Evolutionary conservation across 2,329 filamentous ascomycete species (phyloP).

Genomic region (Fusarium sp.): DNA sequence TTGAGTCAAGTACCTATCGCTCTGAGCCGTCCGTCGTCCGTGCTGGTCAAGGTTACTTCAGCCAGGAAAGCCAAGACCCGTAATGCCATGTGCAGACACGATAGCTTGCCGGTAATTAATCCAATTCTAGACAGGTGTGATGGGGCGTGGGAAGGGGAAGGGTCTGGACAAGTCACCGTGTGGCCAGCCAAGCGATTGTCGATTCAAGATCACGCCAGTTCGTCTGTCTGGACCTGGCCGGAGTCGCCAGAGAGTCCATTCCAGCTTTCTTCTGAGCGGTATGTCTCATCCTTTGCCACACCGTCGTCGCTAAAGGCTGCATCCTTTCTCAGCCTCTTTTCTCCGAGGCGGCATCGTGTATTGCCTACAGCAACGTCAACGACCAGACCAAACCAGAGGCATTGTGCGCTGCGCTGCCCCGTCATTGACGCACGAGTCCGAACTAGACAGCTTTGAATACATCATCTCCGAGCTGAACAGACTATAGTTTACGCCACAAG

Average conservation of each 20-base stretch:
- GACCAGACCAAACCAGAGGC: not conserved
- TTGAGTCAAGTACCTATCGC: not conserved
- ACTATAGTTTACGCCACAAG: slow-evolving; percentile 7
- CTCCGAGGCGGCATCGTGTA: not conserved
- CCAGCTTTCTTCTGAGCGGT: slow-evolving; percentile 13
- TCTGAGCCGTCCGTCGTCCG: not conserved
- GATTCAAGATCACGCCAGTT: slow-evolving; percentile 28
- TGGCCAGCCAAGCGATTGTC: slow-evolving; percentile 10
- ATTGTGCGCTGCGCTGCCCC: not conserved
- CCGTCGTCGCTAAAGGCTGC: slow-evolving; percentile 1
- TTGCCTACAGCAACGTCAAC: not conserved
- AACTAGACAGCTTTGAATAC: not conserved
- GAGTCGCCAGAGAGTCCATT: slow-evolving; percentile 7
- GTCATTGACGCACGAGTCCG: not conserved
- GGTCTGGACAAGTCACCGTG: slow-evolving; percentile 14
- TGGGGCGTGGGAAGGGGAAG: slow-evolving; percentile 16
- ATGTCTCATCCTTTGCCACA: slow-evolving; percentile 23
- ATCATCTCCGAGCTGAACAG: not conserved
- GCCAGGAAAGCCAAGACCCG: not conserved
- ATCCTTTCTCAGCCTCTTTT: not conserved
- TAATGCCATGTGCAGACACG: slow-evolving; percentile 6
- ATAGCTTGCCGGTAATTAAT: slow-evolving; percentile 25
- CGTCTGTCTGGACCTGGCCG: slow-evolving; percentile 15
- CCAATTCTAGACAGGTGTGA: slow-evolving; percentile 6
- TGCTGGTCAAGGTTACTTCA: not conserved